Conservation (phyloP, 2,329 filamentous ascomycete genomes). For the Ophiognomonia clavigignenti-juglandacearum region DNA sequence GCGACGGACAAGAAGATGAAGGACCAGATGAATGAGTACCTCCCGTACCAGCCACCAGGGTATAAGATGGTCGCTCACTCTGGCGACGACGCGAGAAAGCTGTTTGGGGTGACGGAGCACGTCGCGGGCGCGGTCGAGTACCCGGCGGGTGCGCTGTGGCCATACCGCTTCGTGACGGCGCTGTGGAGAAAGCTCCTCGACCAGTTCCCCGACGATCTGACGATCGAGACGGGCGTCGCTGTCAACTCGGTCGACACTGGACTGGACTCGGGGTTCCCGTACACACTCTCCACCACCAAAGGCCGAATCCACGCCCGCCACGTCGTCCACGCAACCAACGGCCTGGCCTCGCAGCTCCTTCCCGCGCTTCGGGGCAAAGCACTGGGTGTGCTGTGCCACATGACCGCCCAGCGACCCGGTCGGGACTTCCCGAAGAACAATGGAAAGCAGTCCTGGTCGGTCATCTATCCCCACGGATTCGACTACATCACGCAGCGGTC, state of each 20-base stretch:
- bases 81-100: conserved; percentile 26
- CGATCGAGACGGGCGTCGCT: conserved; percentile 34
- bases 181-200: conserved; percentile 38
- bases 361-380: conserved; percentile 41
- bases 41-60: conserved; percentile 1
- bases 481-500: conserved; percentile 50
- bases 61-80: conserved; percentile 28
- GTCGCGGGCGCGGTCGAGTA: conserved; percentile 40
- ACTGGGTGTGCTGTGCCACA: conserved; percentile 41
- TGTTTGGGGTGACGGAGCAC: conserved; percentile 31
- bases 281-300: conserved; percentile 38
- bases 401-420: conserved; percentile 45
- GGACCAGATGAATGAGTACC: conserved; percentile 34
- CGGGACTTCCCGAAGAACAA: conserved; percentile 25
- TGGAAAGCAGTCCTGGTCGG: conserved; percentile 43
- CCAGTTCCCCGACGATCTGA: conserved; percentile 26
- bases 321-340: conserved; percentile 56
- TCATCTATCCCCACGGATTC: conserved; percentile 40
- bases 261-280: conserved; percentile 23
- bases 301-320: conserved; percentile 42
- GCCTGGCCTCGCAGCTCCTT: conserved; percentile 44
- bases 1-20: conserved; percentile 25
- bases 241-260: conserved; percentile 25
- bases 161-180: conserved; percentile 43
- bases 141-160: conserved; percentile 44